phyloP scores from a whole-genome alignment of 2,329 filamentous ascomycete species.

The Aspergillus aculeatinus region DNA sequence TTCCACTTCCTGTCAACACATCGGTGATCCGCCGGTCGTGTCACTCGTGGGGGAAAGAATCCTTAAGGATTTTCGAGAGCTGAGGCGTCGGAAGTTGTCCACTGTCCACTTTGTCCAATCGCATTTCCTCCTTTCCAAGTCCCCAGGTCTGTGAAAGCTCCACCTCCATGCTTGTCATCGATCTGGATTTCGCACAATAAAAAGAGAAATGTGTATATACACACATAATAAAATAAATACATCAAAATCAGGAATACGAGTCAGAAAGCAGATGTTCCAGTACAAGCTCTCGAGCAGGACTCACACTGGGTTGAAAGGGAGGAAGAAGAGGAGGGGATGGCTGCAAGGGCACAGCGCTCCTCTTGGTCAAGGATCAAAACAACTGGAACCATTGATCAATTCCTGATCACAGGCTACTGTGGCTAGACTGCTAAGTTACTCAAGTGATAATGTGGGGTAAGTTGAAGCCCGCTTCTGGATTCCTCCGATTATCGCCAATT shows the following conservation, averaged over 20 bases:
- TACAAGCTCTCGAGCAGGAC: no score
- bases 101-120: neutral
- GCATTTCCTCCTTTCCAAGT: neutral
- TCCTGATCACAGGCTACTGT: no score
- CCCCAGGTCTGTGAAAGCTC: neutral
- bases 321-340: no score
- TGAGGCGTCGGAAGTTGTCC: neutral
- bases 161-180: neutral
- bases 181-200: no score
- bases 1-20: neutral
- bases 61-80: neutral
- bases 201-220: no score
- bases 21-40: neutral
- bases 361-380: neutral
- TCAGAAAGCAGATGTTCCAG: no score
- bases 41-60: neutral
- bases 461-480: conserved; percentile 12
- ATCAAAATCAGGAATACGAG: no score
- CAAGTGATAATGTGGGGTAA: neutral
- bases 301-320: neutral
- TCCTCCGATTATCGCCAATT: conserved; percentile 20
- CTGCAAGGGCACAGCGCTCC: neutral
- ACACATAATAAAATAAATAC: no score
- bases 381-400: no score
- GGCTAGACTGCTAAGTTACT: no score